Conservation (phyloP, 306 rosid genomes). For the Herpetospermum pedunculosum region DNA sequence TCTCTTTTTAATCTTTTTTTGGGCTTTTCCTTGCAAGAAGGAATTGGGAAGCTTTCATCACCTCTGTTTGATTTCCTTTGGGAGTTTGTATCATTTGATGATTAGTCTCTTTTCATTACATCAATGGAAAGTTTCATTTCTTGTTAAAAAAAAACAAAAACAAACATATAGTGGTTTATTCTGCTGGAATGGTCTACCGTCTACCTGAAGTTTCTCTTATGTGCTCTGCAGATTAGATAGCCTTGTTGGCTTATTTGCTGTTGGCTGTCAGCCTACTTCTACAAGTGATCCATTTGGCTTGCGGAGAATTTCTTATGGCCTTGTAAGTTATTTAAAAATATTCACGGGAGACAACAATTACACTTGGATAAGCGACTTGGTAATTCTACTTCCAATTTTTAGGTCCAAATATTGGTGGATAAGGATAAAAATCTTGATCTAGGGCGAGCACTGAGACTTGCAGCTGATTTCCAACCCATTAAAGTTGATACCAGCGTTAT, state of each 20-base stretch:
- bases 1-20: not conserved
- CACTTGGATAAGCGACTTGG: not conserved
- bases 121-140: not conserved
- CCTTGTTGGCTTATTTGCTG: conserved; percentile 85
- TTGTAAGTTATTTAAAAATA: conserved; percentile 43
- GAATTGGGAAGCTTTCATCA: not conserved
- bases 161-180: not conserved
- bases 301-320: conserved; percentile 89
- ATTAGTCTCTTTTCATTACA: not conserved
- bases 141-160: not conserved
- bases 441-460: conserved; percentile 62
- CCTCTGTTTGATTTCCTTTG: not conserved
- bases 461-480: conserved; percentile 59
- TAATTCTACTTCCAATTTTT: conserved; percentile 12
- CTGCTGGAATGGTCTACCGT: not conserved
- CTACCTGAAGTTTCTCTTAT: conserved; percentile 4
- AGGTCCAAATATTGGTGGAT: conserved; percentile 90
- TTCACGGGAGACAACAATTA: not conserved
- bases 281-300: conserved; percentile 82
- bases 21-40: not conserved
- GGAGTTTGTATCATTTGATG: not conserved
- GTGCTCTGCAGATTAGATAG: conserved; percentile 73
- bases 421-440: conserved; percentile 64
- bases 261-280: conserved; percentile 94
- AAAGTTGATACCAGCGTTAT: conserved; percentile 40